Conservation (phyloP, 2,329 filamentous ascomycete species). For the Aspergillus quadrilineatus region DNA sequence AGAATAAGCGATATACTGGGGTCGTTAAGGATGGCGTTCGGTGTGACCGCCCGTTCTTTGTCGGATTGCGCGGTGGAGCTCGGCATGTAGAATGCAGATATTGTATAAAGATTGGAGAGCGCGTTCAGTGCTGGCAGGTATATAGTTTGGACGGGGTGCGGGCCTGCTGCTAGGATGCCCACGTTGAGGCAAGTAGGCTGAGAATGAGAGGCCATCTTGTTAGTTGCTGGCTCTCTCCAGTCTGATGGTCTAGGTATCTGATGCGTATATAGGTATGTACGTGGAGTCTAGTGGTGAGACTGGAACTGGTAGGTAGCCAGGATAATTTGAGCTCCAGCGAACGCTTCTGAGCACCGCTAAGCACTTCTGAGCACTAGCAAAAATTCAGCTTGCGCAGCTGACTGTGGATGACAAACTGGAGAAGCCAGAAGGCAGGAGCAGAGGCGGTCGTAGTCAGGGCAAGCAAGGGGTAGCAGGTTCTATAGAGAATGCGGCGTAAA, state of each 20-base stretch:
- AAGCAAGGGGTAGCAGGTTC: not conserved
- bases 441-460: not conserved
- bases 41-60: not conserved
- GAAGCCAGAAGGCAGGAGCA: not conserved
- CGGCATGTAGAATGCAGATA: not conserved
- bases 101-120: constrained; percentile 50
- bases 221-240: no score
- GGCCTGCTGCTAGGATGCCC: constrained; percentile 37
- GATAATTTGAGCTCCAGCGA: no score
- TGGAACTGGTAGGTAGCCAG: not conserved
- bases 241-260: not conserved
- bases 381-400: no score
- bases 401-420: no score
- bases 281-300: no score
- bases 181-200: constrained; percentile 27
- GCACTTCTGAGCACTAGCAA: no score
- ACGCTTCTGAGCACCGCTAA: no score
- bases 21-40: constrained; percentile 49
- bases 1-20: constrained; percentile 40
- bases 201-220: constrained; percentile 17
- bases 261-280: no score
- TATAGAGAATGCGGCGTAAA: not conserved
- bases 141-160: constrained; percentile 52
- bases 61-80: no score
- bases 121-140: constrained; percentile 54